Conservation (phyloP, 2,329 filamentous ascomycete species). For the Sporothrix humicola region DNA sequence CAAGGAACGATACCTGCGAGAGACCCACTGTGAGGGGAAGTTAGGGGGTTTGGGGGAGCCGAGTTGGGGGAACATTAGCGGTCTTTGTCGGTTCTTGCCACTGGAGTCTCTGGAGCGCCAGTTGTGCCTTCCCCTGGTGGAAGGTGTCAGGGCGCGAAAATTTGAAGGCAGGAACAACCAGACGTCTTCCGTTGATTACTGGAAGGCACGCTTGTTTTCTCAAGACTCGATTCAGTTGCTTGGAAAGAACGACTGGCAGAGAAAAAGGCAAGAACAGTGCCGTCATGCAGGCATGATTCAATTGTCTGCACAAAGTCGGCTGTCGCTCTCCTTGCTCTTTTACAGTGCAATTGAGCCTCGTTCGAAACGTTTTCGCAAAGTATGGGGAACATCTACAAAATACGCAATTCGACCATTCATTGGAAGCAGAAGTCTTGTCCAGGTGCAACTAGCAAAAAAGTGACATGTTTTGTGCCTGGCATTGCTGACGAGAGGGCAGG, state of each 20-base stretch:
- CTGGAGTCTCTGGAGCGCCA: neutral
- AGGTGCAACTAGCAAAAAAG: neutral
- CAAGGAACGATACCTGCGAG: conserved; percentile 25
- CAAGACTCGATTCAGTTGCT: neutral
- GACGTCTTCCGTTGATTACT: too few species aligned
- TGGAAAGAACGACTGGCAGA: neutral
- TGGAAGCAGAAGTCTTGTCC: neutral
- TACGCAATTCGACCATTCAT: neutral
- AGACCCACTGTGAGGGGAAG: conserved; percentile 19
- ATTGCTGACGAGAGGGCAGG: conserved; percentile 11
- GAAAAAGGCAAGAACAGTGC: neutral
- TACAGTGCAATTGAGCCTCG: neutral
- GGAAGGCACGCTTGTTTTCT: neutral
- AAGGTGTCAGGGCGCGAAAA: neutral
- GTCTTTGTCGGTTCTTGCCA: neutral
- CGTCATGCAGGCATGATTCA: neutral
- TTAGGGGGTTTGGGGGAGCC: neutral
- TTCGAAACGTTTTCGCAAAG: neutral
- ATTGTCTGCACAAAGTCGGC: conserved; percentile 8
- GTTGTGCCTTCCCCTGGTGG: neutral
- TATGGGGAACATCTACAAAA: neutral
- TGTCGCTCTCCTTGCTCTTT: neutral
- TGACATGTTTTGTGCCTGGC: neutral
- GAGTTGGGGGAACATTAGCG: neutral
- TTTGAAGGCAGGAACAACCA: neutral